Base-by-base conservation (phyloP, 345 rosid genomes). In the Eutrema heterophyllum region DNA sequence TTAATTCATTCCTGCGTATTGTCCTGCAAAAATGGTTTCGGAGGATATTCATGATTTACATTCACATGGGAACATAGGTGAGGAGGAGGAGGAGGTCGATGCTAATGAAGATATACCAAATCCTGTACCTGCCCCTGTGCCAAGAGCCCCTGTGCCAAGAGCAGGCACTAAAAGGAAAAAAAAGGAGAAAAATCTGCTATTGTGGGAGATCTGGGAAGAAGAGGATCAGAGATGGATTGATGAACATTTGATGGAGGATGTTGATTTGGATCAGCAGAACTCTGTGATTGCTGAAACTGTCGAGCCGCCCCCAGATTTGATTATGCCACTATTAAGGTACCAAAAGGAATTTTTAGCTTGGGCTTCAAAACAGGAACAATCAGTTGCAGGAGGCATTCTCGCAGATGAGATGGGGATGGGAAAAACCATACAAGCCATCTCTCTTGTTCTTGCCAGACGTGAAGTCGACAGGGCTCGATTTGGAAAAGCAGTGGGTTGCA, bases 401-500 rank as follows among this genome's bases (percentile, higher is more conserved):
- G 99, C 99, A 7, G 99, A 95, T 81, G 99, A 95, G 81, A 95
- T 95, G 99, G 99, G 99, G 66, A 95, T 95, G 99, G 99, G 99
- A 33, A 95, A 95, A 88, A 92, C 99, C 39, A 74, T 90, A 75
- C 99, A 95, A 78, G 97, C 99, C 13, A 95, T 95, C 73, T 87
- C 99, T 4, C 96, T 95, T 44, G 97, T 89, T 67, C 93, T 95
- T 74, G 87, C 93, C 48, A 85, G 84, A 76, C 82, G 97, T 16
- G 89, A 82, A 66, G 72, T 64, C 38, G 48, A 44, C 27, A 73
- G 18, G 48, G 24, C 80, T 58, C 71, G 33, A 27, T 55, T 4
- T 64, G 18, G 41, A 14, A 43, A 67, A 16, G 81, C 76, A 76
- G 63, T 77, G 18, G 79, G 70, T 40, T 78, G 83, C 56, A 95